phyloP scores from a whole-genome alignment of 2,329 filamentous ascomycete species.

The Xylariaceae sp. region DNA sequence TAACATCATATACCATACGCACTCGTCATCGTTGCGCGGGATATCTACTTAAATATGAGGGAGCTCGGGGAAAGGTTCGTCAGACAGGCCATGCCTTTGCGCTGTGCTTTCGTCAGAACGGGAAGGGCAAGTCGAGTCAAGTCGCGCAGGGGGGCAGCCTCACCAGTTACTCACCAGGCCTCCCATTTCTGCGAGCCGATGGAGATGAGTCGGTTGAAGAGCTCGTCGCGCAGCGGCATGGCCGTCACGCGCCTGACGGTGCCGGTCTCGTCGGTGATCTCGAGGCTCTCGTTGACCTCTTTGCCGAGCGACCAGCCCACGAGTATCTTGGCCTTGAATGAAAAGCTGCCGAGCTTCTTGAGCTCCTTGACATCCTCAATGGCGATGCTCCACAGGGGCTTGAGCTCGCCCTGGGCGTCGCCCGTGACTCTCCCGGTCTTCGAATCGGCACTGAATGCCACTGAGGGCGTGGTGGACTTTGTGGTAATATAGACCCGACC shows the following conservation, averaged over 20 bases:
- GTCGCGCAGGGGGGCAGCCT: background rate
- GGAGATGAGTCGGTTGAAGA: constrained; percentile 72
- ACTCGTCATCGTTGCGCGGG: too few relatives aligned
- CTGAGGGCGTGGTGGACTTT: constrained; percentile 57
- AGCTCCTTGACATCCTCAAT: constrained; percentile 65
- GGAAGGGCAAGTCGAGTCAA: too few relatives aligned
- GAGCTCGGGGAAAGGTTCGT: too few relatives aligned
- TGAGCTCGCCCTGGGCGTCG: constrained; percentile 44
- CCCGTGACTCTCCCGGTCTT: constrained; percentile 52
- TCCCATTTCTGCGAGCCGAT: constrained; percentile 83
- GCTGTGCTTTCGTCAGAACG: background rate
- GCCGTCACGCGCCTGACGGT: constrained; percentile 59
- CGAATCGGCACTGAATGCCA: constrained; percentile 56
- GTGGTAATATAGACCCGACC: constrained; percentile 65
- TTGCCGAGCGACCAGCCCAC: constrained; percentile 71
- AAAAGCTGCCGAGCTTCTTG: constrained; percentile 72
- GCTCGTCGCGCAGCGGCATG: constrained; percentile 62
- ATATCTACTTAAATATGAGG: too few relatives aligned
- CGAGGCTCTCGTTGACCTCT: constrained; percentile 68
- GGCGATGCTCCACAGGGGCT: constrained; percentile 62
- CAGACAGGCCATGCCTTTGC: constrained; percentile 1
- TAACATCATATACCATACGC: too few relatives aligned
- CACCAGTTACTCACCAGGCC: constrained; percentile 48
- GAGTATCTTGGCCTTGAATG: constrained; percentile 78
- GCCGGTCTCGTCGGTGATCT: constrained; percentile 53